These are phyloP conservation scores for Coffea canephora DNA, from an alignment of 257 asterid genomes.

Conservation along the genomic window DNA sequence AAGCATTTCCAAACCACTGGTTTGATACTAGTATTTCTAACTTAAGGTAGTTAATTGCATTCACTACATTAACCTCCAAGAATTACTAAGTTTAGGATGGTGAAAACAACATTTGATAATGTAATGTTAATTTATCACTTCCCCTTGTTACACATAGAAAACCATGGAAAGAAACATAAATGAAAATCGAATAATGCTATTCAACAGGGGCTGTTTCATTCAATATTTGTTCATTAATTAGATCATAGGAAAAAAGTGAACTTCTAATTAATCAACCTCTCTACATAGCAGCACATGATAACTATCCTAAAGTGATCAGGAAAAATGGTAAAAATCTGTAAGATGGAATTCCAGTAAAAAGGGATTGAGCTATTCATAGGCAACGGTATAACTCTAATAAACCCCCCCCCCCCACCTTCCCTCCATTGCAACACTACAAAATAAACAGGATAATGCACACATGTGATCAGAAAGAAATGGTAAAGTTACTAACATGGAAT, in stretches of 20 bases:
- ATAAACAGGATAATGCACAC: background rate
- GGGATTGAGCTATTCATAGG: background rate
- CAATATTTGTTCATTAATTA: background rate
- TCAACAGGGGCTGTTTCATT: background rate
- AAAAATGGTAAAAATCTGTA: background rate
- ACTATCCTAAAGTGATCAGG: background rate
- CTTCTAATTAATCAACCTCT: too few species aligned
- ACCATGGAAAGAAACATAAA: background rate
- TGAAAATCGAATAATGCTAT: background rate
- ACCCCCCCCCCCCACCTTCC: too few species aligned
- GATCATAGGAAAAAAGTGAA: background rate
- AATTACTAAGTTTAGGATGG: background rate
- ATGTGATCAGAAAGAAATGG: background rate
- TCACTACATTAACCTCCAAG: background rate
- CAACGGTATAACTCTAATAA: background rate
- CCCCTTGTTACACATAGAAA: background rate
- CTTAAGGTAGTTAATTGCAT: background rate
- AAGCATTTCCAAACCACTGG: conserved; percentile 3
- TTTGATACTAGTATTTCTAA: background rate
- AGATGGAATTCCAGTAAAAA: background rate
- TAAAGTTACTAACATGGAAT: background rate
- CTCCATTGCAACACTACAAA: background rate
- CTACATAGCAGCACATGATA: background rate
- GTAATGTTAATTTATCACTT: too few species aligned
- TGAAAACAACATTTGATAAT: background rate